A percentile compares a stretch with the other conserved stretches of the same genome.
Conservation (phyloP, 225 moss, liverwort and hornwort genomes). For the Physcomitrellopsis africana region DNA sequence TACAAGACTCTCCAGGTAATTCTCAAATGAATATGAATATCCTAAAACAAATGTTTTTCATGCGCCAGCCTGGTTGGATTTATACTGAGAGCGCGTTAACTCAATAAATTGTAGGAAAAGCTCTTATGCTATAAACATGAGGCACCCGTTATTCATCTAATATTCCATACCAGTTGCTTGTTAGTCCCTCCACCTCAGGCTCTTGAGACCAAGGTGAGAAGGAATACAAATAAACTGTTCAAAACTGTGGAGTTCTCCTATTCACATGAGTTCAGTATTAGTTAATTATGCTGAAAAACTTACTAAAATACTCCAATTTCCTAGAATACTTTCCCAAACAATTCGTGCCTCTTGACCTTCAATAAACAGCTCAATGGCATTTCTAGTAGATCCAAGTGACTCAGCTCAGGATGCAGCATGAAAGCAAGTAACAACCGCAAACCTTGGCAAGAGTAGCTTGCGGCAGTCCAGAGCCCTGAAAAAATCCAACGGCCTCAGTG, state of each 20-base stretch:
- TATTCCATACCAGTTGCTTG: neutral
- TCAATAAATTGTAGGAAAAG: neutral
- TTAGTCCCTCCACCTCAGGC: slow-evolving; percentile 16
- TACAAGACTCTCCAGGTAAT: slow-evolving; percentile 9
- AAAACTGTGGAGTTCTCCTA: slow-evolving; percentile 15
- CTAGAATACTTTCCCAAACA: slow-evolving; percentile 2
- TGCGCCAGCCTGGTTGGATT: slow-evolving; percentile 13
- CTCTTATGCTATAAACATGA: neutral
- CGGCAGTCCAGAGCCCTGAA: slow-evolving; percentile 90
- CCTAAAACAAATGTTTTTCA: slow-evolving; percentile 5
- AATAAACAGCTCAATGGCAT: neutral
- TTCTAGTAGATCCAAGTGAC: slow-evolving; percentile 23
- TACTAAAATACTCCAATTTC: neutral
- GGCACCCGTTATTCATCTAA: neutral
- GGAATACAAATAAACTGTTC: neutral
- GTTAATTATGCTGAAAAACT: neutral
- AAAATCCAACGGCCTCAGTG: slow-evolving; percentile 85
- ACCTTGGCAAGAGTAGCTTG: slow-evolving; percentile 95
- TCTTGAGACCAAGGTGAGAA: neutral
- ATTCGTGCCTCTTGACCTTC: no score
- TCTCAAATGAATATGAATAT: slow-evolving; percentile 10
- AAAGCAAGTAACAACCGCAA: slow-evolving; percentile 21
- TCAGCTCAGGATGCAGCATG: neutral
- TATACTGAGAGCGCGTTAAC: neutral
- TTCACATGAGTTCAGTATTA: neutral